These are phyloP conservation scores for Penicillium sp. DNA, from an alignment of 2,329 filamentous ascomycete genomes.

Conservation along the genomic window DNA sequence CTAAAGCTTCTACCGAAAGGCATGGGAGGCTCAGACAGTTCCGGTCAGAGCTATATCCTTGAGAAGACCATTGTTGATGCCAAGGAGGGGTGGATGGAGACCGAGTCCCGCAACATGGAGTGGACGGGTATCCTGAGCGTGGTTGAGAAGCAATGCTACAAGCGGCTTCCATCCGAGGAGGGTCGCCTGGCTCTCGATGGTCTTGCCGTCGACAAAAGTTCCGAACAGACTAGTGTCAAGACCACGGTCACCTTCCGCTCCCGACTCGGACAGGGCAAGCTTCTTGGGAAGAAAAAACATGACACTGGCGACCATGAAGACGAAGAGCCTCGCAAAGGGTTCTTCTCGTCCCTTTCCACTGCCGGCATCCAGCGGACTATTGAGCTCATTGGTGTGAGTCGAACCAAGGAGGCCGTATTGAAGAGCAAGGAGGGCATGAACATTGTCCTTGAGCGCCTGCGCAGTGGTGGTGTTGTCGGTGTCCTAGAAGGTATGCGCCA, in stretches of 20 bases:
- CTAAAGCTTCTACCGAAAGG: slow-evolving; percentile 62
- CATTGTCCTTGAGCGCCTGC: slow-evolving; percentile 62
- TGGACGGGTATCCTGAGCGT: slow-evolving; percentile 66
- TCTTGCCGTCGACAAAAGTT: slow-evolving; percentile 38
- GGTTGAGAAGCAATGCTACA: slow-evolving; percentile 60
- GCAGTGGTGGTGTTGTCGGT: slow-evolving; percentile 64
- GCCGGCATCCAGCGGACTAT: slow-evolving; percentile 62
- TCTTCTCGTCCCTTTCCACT: slow-evolving; percentile 60
- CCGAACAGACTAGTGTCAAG: slow-evolving; percentile 56
- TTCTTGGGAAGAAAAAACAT: slow-evolving; percentile 45
- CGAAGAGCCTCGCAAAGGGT: slow-evolving; percentile 54
- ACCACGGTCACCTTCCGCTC: slow-evolving; percentile 64
- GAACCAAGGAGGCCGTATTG: slow-evolving; percentile 60
- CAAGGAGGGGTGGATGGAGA: slow-evolving; percentile 65
- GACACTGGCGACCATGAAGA: slow-evolving; percentile 50
- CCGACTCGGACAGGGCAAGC: slow-evolving; percentile 58
- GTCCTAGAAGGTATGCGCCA: slow-evolving; percentile 70
- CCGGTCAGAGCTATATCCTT: slow-evolving; percentile 63
- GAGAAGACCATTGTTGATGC: slow-evolving; percentile 63
- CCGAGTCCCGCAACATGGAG: slow-evolving; percentile 64
- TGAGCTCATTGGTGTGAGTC: slow-evolving; percentile 61
- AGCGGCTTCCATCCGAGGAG: slow-evolving; percentile 42
- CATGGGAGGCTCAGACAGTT: slow-evolving; percentile 57
- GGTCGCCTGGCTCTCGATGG: slow-evolving; percentile 25
- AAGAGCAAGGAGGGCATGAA: slow-evolving; percentile 68